Percentiles rank a stretch among this genome's conserved stretches.
Conservation (phyloP, 495 filamentous ascomycete genomes). For the Achaetomiella virescens region DNA sequence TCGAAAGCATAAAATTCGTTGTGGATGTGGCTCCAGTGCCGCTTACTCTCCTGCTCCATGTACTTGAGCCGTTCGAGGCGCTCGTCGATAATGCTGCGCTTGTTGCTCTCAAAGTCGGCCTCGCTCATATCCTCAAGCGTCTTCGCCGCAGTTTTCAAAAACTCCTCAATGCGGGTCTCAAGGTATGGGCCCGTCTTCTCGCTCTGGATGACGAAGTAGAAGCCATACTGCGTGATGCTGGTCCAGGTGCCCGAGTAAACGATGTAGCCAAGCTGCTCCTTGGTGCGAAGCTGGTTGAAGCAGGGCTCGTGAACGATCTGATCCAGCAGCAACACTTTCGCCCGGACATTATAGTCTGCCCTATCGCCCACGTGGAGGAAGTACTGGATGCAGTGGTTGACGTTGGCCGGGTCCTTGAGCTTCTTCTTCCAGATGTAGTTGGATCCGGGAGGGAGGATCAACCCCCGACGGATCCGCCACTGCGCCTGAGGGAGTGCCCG, state of each 20-base stretch:
- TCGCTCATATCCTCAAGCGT: slow-evolving; percentile 70
- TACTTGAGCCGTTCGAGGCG: slow-evolving; percentile 91
- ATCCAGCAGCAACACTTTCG: slow-evolving; percentile 75
- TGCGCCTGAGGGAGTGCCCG: slow-evolving; percentile 68
- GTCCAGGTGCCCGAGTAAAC: slow-evolving; percentile 76
- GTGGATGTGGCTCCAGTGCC: slow-evolving; percentile 79
- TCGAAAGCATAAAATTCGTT: slow-evolving; percentile 88
- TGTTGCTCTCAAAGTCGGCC: slow-evolving; percentile 83
- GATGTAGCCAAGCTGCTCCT: slow-evolving; percentile 96
- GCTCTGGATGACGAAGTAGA: slow-evolving; percentile 89
- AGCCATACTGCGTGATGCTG: slow-evolving; percentile 67
- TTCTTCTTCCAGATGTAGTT: slow-evolving; percentile 76
- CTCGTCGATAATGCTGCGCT: slow-evolving; percentile 82
- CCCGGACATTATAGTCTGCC: slow-evolving; percentile 57
- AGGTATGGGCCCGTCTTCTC: slow-evolving; percentile 78
- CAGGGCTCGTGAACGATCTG: slow-evolving; percentile 89
- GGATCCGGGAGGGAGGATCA: slow-evolving; percentile 70
- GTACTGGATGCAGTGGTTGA: slow-evolving; percentile 97
- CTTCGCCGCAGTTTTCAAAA: slow-evolving; percentile 60
- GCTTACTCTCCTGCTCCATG: slow-evolving; percentile 71
- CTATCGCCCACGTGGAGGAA: slow-evolving; percentile 73
- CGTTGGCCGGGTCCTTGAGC: slow-evolving; percentile 82
- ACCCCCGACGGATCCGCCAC: slow-evolving; percentile 69
- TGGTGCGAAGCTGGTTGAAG: slow-evolving; percentile 90
- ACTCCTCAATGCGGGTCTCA: slow-evolving; percentile 79